Evolutionary conservation across 345 rosid species (phyloP).

Genomic region (Ceriops decandra): DNA sequence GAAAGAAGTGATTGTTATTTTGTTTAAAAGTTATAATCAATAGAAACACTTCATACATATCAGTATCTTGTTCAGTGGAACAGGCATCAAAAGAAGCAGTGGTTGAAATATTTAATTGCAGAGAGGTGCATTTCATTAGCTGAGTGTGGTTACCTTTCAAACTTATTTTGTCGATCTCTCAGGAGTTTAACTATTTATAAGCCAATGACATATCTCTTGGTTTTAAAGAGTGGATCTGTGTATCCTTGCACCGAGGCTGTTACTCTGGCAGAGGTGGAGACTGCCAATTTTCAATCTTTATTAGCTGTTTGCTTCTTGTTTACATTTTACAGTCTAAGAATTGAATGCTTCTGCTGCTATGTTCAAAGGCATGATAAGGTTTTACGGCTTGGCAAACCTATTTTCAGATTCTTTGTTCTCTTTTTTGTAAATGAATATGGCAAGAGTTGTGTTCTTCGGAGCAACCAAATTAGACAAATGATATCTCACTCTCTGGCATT

Average conservation of each 20-base stretch:
- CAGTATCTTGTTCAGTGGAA: conserved; percentile 7
- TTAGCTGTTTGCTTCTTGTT: not conserved
- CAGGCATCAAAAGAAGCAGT: conserved; percentile 53
- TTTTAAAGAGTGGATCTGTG: conserved; percentile 36
- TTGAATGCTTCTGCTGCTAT: no score
- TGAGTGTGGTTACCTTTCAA: not conserved
- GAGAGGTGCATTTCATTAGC: conserved; percentile 29
- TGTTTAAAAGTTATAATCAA: not conserved
- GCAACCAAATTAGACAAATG: not conserved
- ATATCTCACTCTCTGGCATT: no score
- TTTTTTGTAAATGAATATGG: no score
- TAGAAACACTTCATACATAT: conserved; percentile 5
- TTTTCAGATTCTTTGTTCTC: no score
- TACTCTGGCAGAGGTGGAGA: conserved; percentile 38
- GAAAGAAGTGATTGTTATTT: not conserved
- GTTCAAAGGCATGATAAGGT: no score
- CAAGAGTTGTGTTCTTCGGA: no score
- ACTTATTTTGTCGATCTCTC: no score
- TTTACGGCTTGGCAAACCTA: no score
- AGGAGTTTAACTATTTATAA: no score
- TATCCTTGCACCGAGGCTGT: conserved; percentile 46
- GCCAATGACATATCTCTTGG: conserved; percentile 1
- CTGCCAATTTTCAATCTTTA: not conserved
- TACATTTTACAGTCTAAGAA: not conserved
- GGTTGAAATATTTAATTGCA: conserved; percentile 49